Evolutionary conservation across 2,329 filamentous ascomycete genomes (phyloP).

Genomic region (Arachnomyces sp.): DNA sequence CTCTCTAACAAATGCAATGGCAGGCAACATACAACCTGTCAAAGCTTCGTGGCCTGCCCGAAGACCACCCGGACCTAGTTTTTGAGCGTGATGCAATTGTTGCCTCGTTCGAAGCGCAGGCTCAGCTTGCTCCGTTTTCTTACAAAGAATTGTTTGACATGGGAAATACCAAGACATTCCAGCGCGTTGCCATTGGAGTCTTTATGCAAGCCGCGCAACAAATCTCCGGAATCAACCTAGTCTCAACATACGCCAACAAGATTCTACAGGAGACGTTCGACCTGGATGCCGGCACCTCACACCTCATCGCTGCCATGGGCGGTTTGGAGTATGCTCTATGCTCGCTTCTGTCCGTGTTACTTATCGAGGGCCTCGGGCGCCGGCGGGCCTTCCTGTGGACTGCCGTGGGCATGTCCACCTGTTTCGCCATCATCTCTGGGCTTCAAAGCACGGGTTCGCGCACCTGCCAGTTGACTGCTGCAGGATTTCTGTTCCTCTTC

Average conservation of each 20-base stretch:
- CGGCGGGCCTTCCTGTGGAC: constrained; percentile 8
- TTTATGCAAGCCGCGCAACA: constrained; percentile 8
- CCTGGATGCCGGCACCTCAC: constrained; percentile 5
- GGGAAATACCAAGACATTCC: constrained; percentile 7
- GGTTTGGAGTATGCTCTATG: constrained; percentile 9
- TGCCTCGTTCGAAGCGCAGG: constrained; percentile 10
- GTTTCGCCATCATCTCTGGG: constrained; percentile 8
- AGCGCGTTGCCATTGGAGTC: constrained; percentile 7
- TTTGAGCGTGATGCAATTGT: constrained; percentile 6
- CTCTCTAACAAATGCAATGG: too few relatives aligned
- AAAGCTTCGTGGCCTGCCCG: constrained; percentile 6
- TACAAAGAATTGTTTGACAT: constrained; percentile 8
- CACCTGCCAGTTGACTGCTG: constrained; percentile 6
- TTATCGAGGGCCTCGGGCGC: constrained; percentile 11
- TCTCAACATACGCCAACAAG: constrained; percentile 6
- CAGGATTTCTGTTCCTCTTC: constrained; percentile 10
- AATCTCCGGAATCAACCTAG: constrained; percentile 6
- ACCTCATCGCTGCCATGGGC: constrained; percentile 10
- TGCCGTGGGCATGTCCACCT: constrained; percentile 7
- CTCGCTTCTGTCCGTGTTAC: constrained; percentile 7
- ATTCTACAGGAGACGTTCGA: constrained; percentile 6
- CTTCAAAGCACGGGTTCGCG: constrained; percentile 8
- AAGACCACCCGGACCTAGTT: constrained; percentile 5
- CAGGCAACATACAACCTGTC: constrained; percentile 9
- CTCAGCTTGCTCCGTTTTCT: constrained; percentile 9